Evolutionary conservation across 345 rosid genomes (phyloP).

Genomic region (Orychophragmus violaceus): DNA sequence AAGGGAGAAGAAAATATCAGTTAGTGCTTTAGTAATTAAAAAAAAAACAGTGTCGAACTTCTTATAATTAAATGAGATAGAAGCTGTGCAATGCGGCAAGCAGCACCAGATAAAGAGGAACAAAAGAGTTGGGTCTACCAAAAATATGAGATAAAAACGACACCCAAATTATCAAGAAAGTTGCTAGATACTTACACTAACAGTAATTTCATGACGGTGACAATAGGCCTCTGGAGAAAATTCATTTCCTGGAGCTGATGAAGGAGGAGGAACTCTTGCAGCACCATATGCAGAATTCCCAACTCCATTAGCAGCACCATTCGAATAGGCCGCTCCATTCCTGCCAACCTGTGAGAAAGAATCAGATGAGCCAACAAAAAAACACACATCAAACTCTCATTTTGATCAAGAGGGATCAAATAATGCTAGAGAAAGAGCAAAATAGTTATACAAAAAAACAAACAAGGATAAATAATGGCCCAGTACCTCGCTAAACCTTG

Average conservation of each 20-base stretch:
- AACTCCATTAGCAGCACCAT: slow-evolving; percentile 41
- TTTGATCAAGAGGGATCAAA: background rate
- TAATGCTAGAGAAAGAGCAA: background rate
- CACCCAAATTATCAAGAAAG: background rate
- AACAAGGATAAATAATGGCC: background rate
- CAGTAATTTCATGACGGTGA: slow-evolving; percentile 75
- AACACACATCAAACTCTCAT: background rate
- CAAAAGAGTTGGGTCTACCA: background rate
- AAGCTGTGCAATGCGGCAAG: background rate
- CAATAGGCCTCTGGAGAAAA: slow-evolving; percentile 67
- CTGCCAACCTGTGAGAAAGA: slow-evolving; percentile 16
- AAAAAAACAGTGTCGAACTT: background rate
- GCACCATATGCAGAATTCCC: slow-evolving; percentile 35
- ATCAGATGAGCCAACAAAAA: background rate
- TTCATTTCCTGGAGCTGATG: slow-evolving; percentile 36
- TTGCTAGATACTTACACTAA: slow-evolving; percentile 47
- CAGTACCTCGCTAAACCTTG: slow-evolving; percentile 50
- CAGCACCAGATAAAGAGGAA: background rate
- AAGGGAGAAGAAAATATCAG: background rate
- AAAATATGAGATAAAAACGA: background rate
- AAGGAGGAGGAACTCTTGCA: slow-evolving; percentile 36
- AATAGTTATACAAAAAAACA: too few species aligned
- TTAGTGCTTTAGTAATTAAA: background rate
- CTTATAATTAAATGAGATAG: background rate
- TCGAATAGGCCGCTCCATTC: slow-evolving; percentile 31